These are phyloP conservation scores for Chytridium lagenaria DNA, from an alignment of 371 early-diverging fungal species.

Conservation along the genomic window DNA sequence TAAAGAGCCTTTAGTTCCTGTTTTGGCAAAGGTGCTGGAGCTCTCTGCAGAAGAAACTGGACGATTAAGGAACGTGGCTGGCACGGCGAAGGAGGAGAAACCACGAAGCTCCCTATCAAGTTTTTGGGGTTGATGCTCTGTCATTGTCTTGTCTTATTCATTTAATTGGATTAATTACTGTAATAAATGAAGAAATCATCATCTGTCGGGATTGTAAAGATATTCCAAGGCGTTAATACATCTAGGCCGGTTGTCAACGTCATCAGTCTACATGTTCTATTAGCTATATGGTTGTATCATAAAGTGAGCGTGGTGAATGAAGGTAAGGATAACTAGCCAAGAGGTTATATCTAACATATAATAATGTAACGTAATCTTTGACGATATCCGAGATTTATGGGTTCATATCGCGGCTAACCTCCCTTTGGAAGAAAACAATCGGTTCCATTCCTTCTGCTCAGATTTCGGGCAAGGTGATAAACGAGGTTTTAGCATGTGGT, in stretches of 20 bases:
- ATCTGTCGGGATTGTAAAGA: too few species aligned
- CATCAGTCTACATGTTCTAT: not conserved
- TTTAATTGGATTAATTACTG: too few species aligned
- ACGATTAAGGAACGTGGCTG: conserved; percentile 18
- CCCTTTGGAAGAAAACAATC: not conserved
- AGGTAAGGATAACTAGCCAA: not conserved
- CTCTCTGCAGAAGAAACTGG: conserved; percentile 40
- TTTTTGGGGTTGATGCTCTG: conserved; percentile 39
- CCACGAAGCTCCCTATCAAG: conserved; percentile 19
- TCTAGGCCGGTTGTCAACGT: too few species aligned
- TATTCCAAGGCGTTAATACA: too few species aligned
- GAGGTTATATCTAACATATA: not conserved
- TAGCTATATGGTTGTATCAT: not conserved
- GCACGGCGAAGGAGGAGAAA: conserved; percentile 26
- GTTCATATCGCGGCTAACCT: not conserved
- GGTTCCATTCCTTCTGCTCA: not conserved
- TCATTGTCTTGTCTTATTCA: too few species aligned
- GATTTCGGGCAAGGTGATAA: not conserved
- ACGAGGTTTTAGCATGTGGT: not conserved
- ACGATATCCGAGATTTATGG: not conserved
- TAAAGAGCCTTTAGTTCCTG: conserved; percentile 41
- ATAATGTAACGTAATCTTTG: not conserved
- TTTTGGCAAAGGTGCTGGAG: conserved; percentile 42
- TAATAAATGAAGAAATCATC: too few species aligned
- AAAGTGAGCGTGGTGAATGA: not conserved